Conservation (phyloP, 108 stramenopile genomes). For the Chaetoceros tenuissimus region DNA sequence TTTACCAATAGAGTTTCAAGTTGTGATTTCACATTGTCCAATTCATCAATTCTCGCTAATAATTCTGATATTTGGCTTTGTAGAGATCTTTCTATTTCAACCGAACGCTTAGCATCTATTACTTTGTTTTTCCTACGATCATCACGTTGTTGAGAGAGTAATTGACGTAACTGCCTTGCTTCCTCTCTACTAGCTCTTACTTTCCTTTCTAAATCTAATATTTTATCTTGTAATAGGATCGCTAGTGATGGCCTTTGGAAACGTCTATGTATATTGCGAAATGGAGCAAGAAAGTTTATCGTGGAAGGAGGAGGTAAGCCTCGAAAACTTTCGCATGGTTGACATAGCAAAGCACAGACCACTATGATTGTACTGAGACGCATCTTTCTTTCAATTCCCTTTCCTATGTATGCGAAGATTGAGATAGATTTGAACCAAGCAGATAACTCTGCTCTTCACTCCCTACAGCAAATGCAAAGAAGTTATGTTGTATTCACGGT, state of each 20-base stretch:
- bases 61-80: conserved; percentile 3
- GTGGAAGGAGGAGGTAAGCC: no score
- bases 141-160: neutral
- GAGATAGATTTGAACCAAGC: no score
- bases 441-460: no score
- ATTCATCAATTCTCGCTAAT: conserved; percentile 23
- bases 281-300: no score
- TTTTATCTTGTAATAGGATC: neutral
- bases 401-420: no score
- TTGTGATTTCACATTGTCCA: conserved; percentile 21
- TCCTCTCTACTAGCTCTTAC: neutral
- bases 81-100: neutral
- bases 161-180: neutral
- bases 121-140: neutral
- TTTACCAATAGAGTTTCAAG: conserved; percentile 11
- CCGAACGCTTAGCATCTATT: neutral
- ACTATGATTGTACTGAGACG: no score
- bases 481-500: no score
- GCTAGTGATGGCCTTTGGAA: neutral
- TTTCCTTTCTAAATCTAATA: neutral
- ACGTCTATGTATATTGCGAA: no score
- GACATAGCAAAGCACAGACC: no score
- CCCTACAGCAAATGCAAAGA: no score
- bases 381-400: no score
- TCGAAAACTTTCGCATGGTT: no score